A percentile compares a stretch with the other conserved stretches of the same genome.
phyloP scores from a whole-genome alignment of 176 grass and related monocot species.

The Paspalum vaginatum region DNA sequence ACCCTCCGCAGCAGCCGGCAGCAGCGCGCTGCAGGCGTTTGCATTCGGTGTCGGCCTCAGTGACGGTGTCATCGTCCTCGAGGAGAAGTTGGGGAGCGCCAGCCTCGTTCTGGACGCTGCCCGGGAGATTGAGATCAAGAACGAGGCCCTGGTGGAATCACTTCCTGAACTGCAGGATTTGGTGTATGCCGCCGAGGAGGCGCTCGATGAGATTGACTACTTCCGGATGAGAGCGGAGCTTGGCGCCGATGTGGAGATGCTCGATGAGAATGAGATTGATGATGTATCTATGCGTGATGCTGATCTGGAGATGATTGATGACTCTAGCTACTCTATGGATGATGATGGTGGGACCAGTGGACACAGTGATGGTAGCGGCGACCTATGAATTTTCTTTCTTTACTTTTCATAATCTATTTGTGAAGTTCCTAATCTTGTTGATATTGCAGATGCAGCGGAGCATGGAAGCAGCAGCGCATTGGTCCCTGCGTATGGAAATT shows the following conservation, averaged over 20 bases:
- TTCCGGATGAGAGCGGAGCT: constrained; percentile 15
- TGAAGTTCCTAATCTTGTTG: not conserved
- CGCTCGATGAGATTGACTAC: constrained; percentile 25
- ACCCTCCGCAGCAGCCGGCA: not conserved
- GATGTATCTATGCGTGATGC: not conserved
- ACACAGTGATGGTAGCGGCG: not conserved
- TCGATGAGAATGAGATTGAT: not conserved
- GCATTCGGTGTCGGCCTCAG: not conserved
- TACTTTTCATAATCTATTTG: not conserved
- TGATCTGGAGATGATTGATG: not conserved
- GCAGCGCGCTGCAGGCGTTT: not conserved
- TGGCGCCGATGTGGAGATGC: not conserved
- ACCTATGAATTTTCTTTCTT: no score
- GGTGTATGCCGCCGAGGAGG: constrained; percentile 13
- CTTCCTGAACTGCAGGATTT: not conserved
- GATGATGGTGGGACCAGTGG: no score
- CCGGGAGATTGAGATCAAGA: not conserved
- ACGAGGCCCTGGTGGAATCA: not conserved
- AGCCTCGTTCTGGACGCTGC: not conserved
- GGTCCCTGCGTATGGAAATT: not conserved
- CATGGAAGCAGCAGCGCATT: not conserved
- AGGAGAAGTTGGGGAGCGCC: constrained; percentile 1
- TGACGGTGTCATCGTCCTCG: constrained; percentile 10
- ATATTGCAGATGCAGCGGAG: not conserved
- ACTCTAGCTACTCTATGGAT: not conserved